phyloP scores from a whole-genome alignment of 805 yeast genomes.

The Saccharomycopsis selenospora region DNA sequence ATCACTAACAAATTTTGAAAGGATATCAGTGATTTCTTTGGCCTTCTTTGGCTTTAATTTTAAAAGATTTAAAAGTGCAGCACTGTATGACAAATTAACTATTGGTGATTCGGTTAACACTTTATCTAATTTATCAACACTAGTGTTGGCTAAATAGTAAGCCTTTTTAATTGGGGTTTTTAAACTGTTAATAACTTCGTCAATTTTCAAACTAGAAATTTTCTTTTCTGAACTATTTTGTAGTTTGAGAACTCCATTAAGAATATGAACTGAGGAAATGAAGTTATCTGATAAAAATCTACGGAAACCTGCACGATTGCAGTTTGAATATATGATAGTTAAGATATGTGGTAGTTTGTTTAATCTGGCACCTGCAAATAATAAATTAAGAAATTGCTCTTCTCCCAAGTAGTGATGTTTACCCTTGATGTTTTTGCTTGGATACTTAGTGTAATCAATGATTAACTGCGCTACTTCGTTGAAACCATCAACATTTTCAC shows the following conservation, averaged over 20 bases:
- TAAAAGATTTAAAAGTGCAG: constrained; percentile 11
- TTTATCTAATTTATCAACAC: background rate
- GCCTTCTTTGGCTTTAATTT: constrained; percentile 9
- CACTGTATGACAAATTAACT: constrained; percentile 10
- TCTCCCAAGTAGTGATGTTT: constrained; percentile 11
- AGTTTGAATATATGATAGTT: constrained; percentile 11
- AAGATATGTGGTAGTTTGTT: constrained; percentile 17
- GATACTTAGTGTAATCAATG: constrained; percentile 5
- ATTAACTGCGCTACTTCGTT: constrained; percentile 5
- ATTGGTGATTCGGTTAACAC: constrained; percentile 5
- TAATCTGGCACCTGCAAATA: constrained; percentile 15
- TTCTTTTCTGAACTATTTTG: constrained; percentile 2
- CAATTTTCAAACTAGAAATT: background rate
- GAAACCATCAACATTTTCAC: constrained; percentile 4
- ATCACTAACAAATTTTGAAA: constrained; percentile 9
- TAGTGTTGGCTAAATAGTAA: background rate
- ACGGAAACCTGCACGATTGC: background rate
- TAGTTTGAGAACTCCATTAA: constrained; percentile 14
- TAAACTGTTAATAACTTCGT: constrained; percentile 10
- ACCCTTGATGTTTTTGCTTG: background rate
- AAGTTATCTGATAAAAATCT: constrained; percentile 1
- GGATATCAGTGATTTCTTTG: background rate
- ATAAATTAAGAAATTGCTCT: constrained; percentile 14
- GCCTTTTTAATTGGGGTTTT: constrained; percentile 10
- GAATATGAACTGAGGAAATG: constrained; percentile 9